A percentile compares a stretch with the other conserved stretches of the same genome.
Evolutionary conservation across 2,329 filamentous ascomycete genomes (phyloP).

Genomic region (Phaeosphaeria sp.): DNA sequence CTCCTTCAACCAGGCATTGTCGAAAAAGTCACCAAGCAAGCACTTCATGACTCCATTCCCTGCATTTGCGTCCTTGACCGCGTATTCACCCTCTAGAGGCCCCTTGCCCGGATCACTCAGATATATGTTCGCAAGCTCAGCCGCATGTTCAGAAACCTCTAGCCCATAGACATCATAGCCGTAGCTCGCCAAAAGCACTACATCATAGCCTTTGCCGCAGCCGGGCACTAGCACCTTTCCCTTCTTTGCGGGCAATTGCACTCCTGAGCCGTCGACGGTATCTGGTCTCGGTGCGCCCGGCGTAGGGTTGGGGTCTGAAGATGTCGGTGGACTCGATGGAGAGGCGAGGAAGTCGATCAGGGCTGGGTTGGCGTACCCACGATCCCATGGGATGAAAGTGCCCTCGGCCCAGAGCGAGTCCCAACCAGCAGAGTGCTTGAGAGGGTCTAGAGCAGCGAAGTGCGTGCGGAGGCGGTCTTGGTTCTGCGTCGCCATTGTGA

Average conservation of each 20-base stretch:
- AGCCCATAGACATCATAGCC: conserved; percentile 81
- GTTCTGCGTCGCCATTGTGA: conserved; percentile 31
- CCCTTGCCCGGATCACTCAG: conserved; percentile 39
- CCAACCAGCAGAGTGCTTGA: conserved; percentile 57
- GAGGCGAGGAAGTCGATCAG: conserved; percentile 60
- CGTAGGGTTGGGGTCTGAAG: conserved; percentile 22
- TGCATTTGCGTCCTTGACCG: conserved; percentile 47
- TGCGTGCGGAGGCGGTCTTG: conserved; percentile 49
- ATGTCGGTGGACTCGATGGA: conserved; percentile 15
- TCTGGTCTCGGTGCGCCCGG: conserved; percentile 19
- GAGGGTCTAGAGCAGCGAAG: conserved; percentile 51
- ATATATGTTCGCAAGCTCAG: conserved; percentile 55
- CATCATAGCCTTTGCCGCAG: conserved; percentile 83
- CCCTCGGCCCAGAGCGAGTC: conserved; percentile 62
- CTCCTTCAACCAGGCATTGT: conserved; percentile 61
- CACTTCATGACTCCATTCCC: conserved; percentile 62
- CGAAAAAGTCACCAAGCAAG: conserved; percentile 71
- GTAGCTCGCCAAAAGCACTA: conserved; percentile 73
- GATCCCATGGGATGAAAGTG: conserved; percentile 65
- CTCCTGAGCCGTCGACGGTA: conserved; percentile 5
- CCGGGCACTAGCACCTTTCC: conserved; percentile 76
- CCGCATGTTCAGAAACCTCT: conserved; percentile 65
- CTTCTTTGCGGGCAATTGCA: conserved; percentile 29
- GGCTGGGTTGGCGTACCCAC: conserved; percentile 64
- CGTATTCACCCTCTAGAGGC: conserved; percentile 52